These are phyloP conservation scores for Filosporella fistucella DNA, from an alignment of 495 filamentous ascomycete genomes.

Conservation along the genomic window DNA sequence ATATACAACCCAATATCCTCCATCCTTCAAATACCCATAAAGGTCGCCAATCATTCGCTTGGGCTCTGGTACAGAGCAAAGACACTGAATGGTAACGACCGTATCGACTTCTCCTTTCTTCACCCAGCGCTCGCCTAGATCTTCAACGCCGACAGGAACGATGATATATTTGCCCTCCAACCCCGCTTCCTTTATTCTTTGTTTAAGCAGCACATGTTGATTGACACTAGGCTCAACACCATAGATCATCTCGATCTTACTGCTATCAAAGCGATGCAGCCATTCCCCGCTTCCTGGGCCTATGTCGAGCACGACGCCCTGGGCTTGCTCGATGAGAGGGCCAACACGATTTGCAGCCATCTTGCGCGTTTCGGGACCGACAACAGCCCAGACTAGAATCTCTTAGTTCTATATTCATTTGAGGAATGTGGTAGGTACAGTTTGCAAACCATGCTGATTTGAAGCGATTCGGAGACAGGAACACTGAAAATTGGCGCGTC, in stretches of 20 bases:
- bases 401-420: too few relatives aligned
- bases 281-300: constrained; percentile 45
- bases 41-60: constrained; percentile 50
- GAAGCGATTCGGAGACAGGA: constrained; percentile 31
- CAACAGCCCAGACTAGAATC: constrained; percentile 42
- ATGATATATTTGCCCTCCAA: constrained; percentile 60
- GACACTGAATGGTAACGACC: constrained; percentile 63
- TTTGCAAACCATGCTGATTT: constrained; percentile 41
- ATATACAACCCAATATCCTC: constrained; percentile 62
- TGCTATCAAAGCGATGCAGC: constrained; percentile 31
- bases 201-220: constrained; percentile 47
- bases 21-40: constrained; percentile 59
- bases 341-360: constrained; percentile 27
- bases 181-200: constrained; percentile 39
- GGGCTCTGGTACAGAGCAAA: constrained; percentile 67
- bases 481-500: constrained; percentile 19
- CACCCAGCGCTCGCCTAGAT: constrained; percentile 41
- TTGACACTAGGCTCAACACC: constrained; percentile 62
- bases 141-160: constrained; percentile 56
- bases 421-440: too few relatives aligned
- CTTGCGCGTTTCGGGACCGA: constrained; percentile 32
- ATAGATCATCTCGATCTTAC: constrained; percentile 50
- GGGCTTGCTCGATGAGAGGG: constrained; percentile 32
- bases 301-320: constrained; percentile 30
- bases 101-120: constrained; percentile 56